Evolutionary conservation across 2,329 filamentous ascomycete genomes (phyloP).

Genomic region (Mycosphaerella sp.): DNA sequence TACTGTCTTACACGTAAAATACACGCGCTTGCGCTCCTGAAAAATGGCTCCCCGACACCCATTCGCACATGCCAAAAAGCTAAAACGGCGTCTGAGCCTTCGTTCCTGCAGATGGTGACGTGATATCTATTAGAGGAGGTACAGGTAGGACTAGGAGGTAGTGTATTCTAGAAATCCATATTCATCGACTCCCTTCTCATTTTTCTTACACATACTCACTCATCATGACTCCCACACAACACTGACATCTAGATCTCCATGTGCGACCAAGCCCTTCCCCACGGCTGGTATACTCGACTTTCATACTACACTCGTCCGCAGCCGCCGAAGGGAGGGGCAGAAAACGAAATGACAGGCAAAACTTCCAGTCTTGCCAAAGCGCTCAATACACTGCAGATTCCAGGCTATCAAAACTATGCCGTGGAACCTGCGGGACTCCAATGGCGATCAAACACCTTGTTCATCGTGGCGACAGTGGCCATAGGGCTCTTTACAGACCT

Average conservation of each 20-base stretch:
- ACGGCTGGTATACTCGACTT: slow-evolving; percentile 10
- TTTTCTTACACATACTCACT: not conserved
- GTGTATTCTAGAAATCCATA: too few relatives aligned
- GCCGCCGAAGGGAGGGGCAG: not conserved
- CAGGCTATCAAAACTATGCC: slow-evolving; percentile 28
- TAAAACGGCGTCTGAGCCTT: slow-evolving; percentile 2
- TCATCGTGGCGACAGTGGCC: slow-evolving; percentile 53
- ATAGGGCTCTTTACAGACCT: slow-evolving; percentile 53
- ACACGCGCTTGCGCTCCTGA: too few relatives aligned
- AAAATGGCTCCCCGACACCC: not conserved
- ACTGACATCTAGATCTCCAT: not conserved
- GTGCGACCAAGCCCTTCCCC: slow-evolving; percentile 5
- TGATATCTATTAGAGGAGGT: slow-evolving; percentile 1
- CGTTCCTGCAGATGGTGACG: slow-evolving; percentile 17
- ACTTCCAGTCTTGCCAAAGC: slow-evolving; percentile 13
- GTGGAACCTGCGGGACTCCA: slow-evolving; percentile 35
- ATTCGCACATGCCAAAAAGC: not conserved
- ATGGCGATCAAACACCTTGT: slow-evolving; percentile 54
- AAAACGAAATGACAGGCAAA: not conserved
- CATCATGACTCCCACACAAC: not conserved
- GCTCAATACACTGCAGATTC: slow-evolving; percentile 33
- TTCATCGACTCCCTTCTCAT: too few relatives aligned
- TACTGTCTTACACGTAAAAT: too few relatives aligned
- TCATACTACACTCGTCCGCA: slow-evolving; percentile 10
- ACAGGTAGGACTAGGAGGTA: not conserved